Base-by-base conservation (phyloP, 106 monocot species). In the Posidonia australis region DNA sequence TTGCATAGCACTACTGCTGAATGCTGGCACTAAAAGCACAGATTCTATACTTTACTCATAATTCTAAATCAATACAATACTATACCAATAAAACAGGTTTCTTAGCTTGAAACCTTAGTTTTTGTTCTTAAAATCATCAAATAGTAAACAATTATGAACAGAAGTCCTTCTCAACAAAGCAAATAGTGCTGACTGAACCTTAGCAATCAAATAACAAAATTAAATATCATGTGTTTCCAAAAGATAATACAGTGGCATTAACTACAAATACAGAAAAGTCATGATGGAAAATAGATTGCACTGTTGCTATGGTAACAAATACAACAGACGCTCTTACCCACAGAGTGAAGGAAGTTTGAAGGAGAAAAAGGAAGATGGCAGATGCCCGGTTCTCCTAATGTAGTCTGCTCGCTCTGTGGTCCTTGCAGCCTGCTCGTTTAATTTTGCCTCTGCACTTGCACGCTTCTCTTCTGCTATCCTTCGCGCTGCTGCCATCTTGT, bases 401-500 rank as follows among this genome's bases (percentile, higher is more conserved):
- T 87, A 92, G 13, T 92, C 87, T 21, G 82, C 87, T 66, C 63
- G 70, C 62, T 87, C 87, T 21, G 87, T 66, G 9, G 84, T 87
- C 62, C 62, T 81, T 13, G 82, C 82, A 13, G 87, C 87, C 5
- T 62, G 72, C 23, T 87, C 82, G 36, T 85, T 87, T 18, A 92
- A 75, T 56, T 78, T 87, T 17, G 80, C 82, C 64, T 87, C 87
- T 21, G 87, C 92, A 44, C 48, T 92, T 9, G 82, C 42, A 12
- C 87, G 73, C 68, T 80, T 87, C 80, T 87, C 84, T 70, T 92
- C 87, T 30, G 92, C 84, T 20, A 87, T 76, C 54, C 92, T 74
- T 52, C 78, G 46, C 25, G 87, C 65, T n/a, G 82, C 66, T 11
- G 82, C 80, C 29, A 87, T 10, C 59, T 87, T 87, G 66, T 74